These are phyloP conservation scores for Trifolium subterraneum DNA, from an alignment of 306 rosid genomes.

Conservation along the genomic window DNA sequence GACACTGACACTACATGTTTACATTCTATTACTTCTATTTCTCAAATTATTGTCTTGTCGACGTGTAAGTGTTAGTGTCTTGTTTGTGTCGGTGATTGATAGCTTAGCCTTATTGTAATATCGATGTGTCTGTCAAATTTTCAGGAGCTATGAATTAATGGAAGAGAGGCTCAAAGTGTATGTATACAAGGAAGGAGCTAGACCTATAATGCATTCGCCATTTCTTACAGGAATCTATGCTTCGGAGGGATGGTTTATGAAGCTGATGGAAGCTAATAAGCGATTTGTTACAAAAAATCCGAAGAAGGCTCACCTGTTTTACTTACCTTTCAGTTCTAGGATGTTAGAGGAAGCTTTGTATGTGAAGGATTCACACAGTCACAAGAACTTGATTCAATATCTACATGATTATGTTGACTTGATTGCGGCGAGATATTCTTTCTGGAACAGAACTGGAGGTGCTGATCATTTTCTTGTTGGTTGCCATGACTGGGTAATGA, in stretches of 20 bases:
- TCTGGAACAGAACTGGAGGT: slow-evolving; percentile 90
- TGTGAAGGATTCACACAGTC: slow-evolving; percentile 66
- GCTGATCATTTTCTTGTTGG: slow-evolving; percentile 95
- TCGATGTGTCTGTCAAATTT: slow-evolving; percentile 16
- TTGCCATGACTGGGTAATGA: slow-evolving; percentile 91
- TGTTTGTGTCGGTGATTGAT: background rate
- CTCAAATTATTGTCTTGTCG: background rate
- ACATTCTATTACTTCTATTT: background rate
- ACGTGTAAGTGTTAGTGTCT: too few species aligned
- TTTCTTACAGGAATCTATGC: slow-evolving; percentile 79
- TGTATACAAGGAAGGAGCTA: slow-evolving; percentile 75
- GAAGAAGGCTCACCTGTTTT: slow-evolving; percentile 75
- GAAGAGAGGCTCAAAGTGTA: slow-evolving; percentile 78
- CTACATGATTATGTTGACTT: slow-evolving; percentile 66
- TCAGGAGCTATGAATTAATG: slow-evolving; percentile 95
- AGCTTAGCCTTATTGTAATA: too few species aligned
- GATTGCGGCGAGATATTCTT: slow-evolving; percentile 59
- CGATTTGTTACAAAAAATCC: slow-evolving; percentile 68
- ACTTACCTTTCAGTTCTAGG: slow-evolving; percentile 89
- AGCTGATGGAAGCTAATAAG: slow-evolving; percentile 60
- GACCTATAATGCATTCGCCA: slow-evolving; percentile 75
- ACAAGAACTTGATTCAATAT: slow-evolving; percentile 56
- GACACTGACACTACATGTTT: background rate
- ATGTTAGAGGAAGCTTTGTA: slow-evolving; percentile 65
- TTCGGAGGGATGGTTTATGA: slow-evolving; percentile 99